These are phyloP conservation scores for Saksenaea vasiformis DNA, from an alignment of 371 early-diverging fungal genomes.

Conservation along the genomic window DNA sequence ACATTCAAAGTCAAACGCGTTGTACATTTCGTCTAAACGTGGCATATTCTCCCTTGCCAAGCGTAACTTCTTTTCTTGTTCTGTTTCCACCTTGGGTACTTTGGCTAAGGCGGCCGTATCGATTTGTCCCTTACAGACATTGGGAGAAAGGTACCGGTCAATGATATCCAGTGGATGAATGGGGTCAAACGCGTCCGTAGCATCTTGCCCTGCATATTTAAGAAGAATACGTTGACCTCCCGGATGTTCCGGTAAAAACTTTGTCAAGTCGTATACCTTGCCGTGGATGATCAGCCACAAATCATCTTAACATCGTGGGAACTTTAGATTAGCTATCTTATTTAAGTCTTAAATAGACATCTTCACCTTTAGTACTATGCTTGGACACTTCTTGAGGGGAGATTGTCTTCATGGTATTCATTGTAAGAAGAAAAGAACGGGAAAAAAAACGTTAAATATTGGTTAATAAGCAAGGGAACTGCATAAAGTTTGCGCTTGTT, in stretches of 20 bases:
- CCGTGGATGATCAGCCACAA: slow-evolving; percentile 84
- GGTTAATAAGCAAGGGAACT: not conserved
- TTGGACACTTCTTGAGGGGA: slow-evolving; percentile 61
- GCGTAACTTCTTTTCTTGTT: slow-evolving; percentile 34
- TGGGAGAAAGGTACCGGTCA: slow-evolving; percentile 48
- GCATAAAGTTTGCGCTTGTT: slow-evolving; percentile 6
- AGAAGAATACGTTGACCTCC: slow-evolving; percentile 65
- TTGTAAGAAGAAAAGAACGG: slow-evolving; percentile 1
- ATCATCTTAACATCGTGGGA: slow-evolving; percentile 43
- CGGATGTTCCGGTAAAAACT: slow-evolving; percentile 67
- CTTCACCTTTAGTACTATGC: slow-evolving; percentile 59
- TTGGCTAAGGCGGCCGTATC: slow-evolving; percentile 32
- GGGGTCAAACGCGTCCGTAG: slow-evolving; percentile 82
- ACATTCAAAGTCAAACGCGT: slow-evolving; percentile 73
- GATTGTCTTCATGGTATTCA: slow-evolving; percentile 19
- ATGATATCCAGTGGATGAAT: slow-evolving; percentile 57
- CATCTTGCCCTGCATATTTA: slow-evolving; percentile 74
- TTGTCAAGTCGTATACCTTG: slow-evolving; percentile 81
- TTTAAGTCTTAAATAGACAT: not conserved
- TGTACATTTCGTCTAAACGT: slow-evolving; percentile 58
- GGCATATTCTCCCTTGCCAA: slow-evolving; percentile 54
- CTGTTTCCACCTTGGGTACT: slow-evolving; percentile 21
- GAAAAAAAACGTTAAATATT: slow-evolving; percentile 1
- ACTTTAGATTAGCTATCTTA: not conserved
- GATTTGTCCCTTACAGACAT: slow-evolving; percentile 52